phyloP scores from a whole-genome alignment of 345 rosid species.

The Populus deltoides region DNA sequence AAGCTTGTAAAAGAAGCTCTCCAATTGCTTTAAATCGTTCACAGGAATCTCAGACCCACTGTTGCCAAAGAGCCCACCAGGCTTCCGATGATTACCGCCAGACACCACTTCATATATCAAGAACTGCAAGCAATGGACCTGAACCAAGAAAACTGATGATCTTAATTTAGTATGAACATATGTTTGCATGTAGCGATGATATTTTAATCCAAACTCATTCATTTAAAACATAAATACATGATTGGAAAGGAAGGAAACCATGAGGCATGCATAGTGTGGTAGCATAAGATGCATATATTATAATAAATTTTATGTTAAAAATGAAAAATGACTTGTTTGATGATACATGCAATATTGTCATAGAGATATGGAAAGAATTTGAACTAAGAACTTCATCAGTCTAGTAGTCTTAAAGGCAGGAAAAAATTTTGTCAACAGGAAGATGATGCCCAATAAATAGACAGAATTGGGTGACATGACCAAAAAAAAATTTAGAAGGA shows the following conservation, averaged over 20 bases:
- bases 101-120: conserved; percentile 95
- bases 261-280: background rate
- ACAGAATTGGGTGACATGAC: background rate
- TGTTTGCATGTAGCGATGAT: background rate
- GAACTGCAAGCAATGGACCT: conserved; percentile 98
- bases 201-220: background rate
- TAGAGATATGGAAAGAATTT: background rate
- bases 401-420: background rate
- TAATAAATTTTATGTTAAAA: background rate
- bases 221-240: background rate
- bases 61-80: conserved; percentile 97
- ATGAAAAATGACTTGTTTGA: background rate
- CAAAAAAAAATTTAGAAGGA: background rate
- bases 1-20: conserved; percentile 96
- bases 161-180: background rate
- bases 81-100: conserved; percentile 97
- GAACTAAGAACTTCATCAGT: background rate
- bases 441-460: background rate
- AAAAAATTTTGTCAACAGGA: background rate
- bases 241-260: background rate
- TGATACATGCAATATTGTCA: background rate
- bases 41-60: conserved; percentile 96
- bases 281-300: background rate
- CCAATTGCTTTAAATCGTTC: conserved; percentile 88
- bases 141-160: conserved; percentile 17